These are phyloP conservation scores for Mycosphaerelloides madeirae DNA, from an alignment of 2,329 filamentous ascomycete species.

Conservation along the genomic window DNA sequence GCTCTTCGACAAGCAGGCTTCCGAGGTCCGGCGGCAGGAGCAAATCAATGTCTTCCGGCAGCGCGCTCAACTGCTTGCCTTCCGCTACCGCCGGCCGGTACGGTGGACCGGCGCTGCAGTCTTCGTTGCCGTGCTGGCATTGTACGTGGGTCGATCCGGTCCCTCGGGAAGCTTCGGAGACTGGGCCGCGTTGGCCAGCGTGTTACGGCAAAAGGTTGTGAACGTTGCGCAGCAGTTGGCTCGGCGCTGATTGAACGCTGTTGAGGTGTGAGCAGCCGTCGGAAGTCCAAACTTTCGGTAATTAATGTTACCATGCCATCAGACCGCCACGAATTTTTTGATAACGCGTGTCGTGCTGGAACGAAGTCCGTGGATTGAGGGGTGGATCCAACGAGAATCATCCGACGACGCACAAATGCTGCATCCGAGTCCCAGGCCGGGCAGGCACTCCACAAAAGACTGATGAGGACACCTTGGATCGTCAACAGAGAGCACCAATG, in stretches of 20 bases:
- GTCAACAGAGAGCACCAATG: too few species aligned
- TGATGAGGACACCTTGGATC: too few species aligned
- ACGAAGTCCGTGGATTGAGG: too few species aligned
- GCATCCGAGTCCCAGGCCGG: too few species aligned
- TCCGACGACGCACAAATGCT: too few species aligned
- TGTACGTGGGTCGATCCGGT: conserved; percentile 33
- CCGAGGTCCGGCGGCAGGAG: conserved; percentile 66
- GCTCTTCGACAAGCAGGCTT: conserved; percentile 66
- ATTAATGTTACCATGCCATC: too few species aligned
- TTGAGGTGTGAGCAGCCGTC: too few species aligned
- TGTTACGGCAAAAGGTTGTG: conserved; percentile 1
- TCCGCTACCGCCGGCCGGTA: conserved; percentile 62
- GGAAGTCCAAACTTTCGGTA: too few species aligned
- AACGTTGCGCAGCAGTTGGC: conserved; percentile 1
- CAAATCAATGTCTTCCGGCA: conserved; percentile 47
- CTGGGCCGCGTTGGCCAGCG: background rate
- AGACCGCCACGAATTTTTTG: too few species aligned
- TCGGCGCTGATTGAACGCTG: background rate
- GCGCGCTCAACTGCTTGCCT: conserved; percentile 41
- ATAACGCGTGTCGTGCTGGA: too few species aligned
- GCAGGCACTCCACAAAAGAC: too few species aligned
- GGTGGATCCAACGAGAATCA: too few species aligned
- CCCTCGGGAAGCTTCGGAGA: background rate
- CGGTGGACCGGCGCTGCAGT: conserved; percentile 52
- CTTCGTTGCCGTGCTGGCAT: conserved; percentile 61